Evolutionary conservation across 208 protist genomes (phyloP).

Genomic region (Wallacemonas sp.): DNA sequence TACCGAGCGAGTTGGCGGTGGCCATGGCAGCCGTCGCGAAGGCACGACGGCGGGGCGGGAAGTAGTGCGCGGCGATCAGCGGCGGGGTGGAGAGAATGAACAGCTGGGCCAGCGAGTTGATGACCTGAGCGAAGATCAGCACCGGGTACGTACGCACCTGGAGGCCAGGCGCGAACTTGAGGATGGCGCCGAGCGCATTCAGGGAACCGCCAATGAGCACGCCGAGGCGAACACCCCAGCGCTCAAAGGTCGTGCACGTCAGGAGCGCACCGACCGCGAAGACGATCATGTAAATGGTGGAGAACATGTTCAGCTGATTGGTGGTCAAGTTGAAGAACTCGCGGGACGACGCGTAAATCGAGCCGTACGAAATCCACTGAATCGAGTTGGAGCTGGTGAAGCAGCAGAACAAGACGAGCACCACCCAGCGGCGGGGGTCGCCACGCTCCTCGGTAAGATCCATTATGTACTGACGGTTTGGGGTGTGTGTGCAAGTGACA

Average conservation of each 20-base stretch:
- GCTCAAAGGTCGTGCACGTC: conserved; percentile 73
- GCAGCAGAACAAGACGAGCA: conserved; percentile 59
- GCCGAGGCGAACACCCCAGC: conserved; percentile 60
- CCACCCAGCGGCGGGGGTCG: conserved; percentile 58
- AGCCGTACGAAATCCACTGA: conserved; percentile 75
- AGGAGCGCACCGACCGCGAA: conserved; percentile 62
- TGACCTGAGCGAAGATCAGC: conserved; percentile 51
- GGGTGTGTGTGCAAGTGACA: background rate
- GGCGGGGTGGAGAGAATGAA: conserved; percentile 79
- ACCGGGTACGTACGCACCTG: conserved; percentile 50
- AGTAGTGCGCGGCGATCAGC: conserved; percentile 72
- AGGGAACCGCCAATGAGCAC: conserved; percentile 54
- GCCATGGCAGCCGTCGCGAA: conserved; percentile 65
- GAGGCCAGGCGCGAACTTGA: conserved; percentile 60
- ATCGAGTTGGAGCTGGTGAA: conserved; percentile 73
- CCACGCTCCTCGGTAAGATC: conserved; percentile 19
- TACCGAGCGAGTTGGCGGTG: conserved; percentile 75
- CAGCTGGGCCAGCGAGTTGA: conserved; percentile 66
- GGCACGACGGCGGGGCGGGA: conserved; percentile 50
- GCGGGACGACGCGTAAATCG: conserved; percentile 38
- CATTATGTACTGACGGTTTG: too few relatives aligned
- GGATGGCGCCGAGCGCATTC: conserved; percentile 59
- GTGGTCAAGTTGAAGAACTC: conserved; percentile 62
- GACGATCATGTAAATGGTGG: conserved; percentile 83
- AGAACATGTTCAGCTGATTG: conserved; percentile 71